Base-by-base conservation (phyloP, 805 yeast species). In the Sugiyamaella boreocaroliniensis region DNA sequence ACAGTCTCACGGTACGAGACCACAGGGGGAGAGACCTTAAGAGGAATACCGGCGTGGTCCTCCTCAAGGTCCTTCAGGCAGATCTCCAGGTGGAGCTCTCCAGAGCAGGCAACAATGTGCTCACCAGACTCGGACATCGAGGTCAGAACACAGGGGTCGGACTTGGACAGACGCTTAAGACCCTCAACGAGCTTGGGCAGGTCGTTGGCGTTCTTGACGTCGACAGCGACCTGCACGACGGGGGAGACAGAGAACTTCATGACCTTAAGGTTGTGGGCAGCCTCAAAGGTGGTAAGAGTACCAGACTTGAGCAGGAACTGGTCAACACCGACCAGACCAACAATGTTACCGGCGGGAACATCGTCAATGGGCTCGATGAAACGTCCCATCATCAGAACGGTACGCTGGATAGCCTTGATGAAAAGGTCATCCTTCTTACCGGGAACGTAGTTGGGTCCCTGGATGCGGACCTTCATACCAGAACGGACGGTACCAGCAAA, bases 201-300 rank as follows among this genome's bases (percentile, higher is more conserved):
- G 77, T 92, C 99, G 79, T 89, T 84, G 71, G 97, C 98, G 85
- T 93, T 93, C 88, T 92, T 92, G 73, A 93, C 99, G 78, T 92
- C 98, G 73, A 92, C 99, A 71, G 99, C 97, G 71, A 92, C 99
- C 82, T 90, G 87, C 68, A 92, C 99, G 81, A 92, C 99, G 71
- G 99, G 99, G 61, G 98, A 92, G 74, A 92, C 99, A 73, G 97
- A 89, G 95, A 92, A 92, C 79, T 90, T 92, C 99, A 92, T 92
- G 71, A 92, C 98, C 88, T 89, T 90, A 89, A 92, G 80, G 93
- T 92, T 92, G 93, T 93, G 97, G 67, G 99, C 86, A 68, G 88
- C 76, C 76, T 93, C 98, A 73, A 78, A 78, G 75, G 97, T 92
- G 80, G 99, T 93, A 72, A 92, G 80, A 71, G 99, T 92, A 89